Evolutionary conservation across 2,329 filamentous ascomycete species (phyloP), one percentile per base, ranked within the genome.

Genomic region (Bipolaris cookei): DNA sequence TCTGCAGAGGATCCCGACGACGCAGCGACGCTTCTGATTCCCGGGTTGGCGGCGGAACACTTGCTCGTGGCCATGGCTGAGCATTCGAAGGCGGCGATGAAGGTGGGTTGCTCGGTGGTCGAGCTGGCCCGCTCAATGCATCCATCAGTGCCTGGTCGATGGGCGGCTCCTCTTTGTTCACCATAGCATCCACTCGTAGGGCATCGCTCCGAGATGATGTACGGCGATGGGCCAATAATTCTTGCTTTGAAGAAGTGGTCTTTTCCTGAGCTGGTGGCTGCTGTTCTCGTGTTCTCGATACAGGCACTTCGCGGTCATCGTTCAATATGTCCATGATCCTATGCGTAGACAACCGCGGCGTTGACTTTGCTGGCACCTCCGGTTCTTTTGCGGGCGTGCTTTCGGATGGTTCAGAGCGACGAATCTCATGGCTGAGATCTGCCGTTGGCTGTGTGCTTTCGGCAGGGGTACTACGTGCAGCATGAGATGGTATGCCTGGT

Each of bases 241-340:
- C 54, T 51, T 56, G 61, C 28, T 49, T 56, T 4, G 63, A 65
- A 13, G 65, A 56, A 6, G 64, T 65, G 41, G 53, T 52, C 11
- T 61, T 63, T n/a, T 74, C 66, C 34, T 53, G 61, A 16, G 45
- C 41, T 14, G 63, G 25, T 23, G 59, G 50, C 30, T 62, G 63
- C 32, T 63, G 48, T 30, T 68, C 65, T 42, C 67, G 63, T 32
- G 61, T 53, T 37, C 59, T 68, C 14, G 65, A 59, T 11, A 66
- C 56, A 20, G 68, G 68, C 14, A 67, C 65, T 37, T 76, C 74
- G 42, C 69, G 58, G 49, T 76, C 72, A 41, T 76, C 64, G 37
- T 76, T 77, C 16, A 77, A 49, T 38, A 77, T 69, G 28, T 77
- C 75, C 66, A 71, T 76, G 41, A 77, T 75, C 14, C 73, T 65